Conservation (phyloP, 768 basidiomycete genomes). For the Tephrocybe sp. region DNA sequence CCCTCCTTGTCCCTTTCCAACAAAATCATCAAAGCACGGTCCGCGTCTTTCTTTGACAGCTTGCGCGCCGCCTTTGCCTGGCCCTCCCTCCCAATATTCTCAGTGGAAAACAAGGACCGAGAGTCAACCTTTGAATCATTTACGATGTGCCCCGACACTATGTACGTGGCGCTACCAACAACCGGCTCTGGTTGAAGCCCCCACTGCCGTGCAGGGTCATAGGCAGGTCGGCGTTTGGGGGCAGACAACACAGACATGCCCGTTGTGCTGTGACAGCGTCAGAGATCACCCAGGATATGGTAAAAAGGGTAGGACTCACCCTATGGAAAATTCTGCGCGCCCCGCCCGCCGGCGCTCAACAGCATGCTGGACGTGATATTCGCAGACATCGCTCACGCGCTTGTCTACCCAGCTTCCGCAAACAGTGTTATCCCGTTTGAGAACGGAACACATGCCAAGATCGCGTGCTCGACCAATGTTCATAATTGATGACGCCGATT, state of each 20-base stretch:
- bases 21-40: slow-evolving; percentile 58
- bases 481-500: slow-evolving; percentile 76
- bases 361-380: slow-evolving; percentile 86
- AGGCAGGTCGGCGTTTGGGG: slow-evolving; percentile 53
- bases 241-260: slow-evolving; percentile 59
- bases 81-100: slow-evolving; percentile 77
- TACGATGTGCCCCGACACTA: slow-evolving; percentile 79
- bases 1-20: slow-evolving; percentile 68
- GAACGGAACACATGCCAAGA: slow-evolving; percentile 80
- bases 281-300: neutral
- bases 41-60: slow-evolving; percentile 56
- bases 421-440: slow-evolving; percentile 73
- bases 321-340: slow-evolving; percentile 83
- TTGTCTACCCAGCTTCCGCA: slow-evolving; percentile 94
- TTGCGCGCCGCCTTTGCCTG: slow-evolving; percentile 75
- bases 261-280: slow-evolving; percentile 54
- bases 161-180: slow-evolving; percentile 62
- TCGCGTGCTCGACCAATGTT: slow-evolving; percentile 86
- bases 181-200: slow-evolving; percentile 59
- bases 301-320: slow-evolving; percentile 48
- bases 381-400: slow-evolving; percentile 83
- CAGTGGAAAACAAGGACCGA: slow-evolving; percentile 53
- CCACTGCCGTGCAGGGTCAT: slow-evolving; percentile 74
- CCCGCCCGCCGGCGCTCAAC: slow-evolving; percentile 72
- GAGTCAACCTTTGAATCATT: slow-evolving; percentile 41